Evolutionary conservation across 345 rosid genomes (phyloP).

Genomic region (Eucalyptus grandis): DNA sequence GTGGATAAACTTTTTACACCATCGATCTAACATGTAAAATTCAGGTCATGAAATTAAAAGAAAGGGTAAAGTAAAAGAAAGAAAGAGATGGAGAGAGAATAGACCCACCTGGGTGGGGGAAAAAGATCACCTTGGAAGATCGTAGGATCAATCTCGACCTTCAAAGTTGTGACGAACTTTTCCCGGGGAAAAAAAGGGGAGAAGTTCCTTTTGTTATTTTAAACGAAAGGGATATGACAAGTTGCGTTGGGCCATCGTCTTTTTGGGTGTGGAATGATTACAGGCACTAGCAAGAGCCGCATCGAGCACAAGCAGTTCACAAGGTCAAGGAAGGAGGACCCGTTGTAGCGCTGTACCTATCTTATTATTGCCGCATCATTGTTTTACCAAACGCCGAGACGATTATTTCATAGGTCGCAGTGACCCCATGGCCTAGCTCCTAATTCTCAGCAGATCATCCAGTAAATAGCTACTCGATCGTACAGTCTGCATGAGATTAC

Average conservation of each 20-base stretch:
- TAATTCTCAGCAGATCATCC: neutral
- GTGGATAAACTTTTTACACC: neutral
- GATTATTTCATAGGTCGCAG: neutral
- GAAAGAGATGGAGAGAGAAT: neutral
- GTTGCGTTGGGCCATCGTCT: neutral
- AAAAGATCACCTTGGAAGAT: slow-evolving; percentile 2
- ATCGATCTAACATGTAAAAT: neutral
- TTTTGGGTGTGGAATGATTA: neutral
- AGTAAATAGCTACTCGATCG: neutral
- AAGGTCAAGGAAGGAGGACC: neutral
- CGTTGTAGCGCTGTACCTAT: neutral
- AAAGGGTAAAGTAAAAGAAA: neutral
- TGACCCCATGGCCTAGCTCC: neutral
- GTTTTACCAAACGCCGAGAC: neutral
- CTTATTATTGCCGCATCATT: slow-evolving; percentile 8
- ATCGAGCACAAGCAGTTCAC: neutral
- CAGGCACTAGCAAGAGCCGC: neutral
- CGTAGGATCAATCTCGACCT: slow-evolving; percentile 14
- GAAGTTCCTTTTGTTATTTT: neutral
- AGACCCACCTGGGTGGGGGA: slow-evolving; percentile 4
- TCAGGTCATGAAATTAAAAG: neutral
- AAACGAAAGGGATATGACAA: neutral
- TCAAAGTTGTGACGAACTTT: slow-evolving; percentile 10
- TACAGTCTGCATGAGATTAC: neutral
- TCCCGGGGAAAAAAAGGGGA: neutral